A percentile compares a stretch with the other conserved stretches of the same genome.
Conservation (phyloP, 106 monocot species). For the Phalaenopsis aphrodite region DNA sequence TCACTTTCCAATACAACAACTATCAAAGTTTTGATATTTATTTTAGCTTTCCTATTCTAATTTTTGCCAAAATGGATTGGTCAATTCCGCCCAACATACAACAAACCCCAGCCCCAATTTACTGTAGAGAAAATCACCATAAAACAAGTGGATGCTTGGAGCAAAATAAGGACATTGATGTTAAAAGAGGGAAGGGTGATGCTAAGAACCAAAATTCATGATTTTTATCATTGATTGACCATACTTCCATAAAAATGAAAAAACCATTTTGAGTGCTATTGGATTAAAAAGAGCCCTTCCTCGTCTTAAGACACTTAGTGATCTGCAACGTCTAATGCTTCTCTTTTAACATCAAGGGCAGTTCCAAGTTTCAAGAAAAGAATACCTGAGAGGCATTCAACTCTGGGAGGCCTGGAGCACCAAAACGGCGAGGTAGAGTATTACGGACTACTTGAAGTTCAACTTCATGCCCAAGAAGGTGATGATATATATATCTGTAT, state of each 20-base stretch:
- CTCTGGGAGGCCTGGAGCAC: slow-evolving; percentile 98
- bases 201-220: not conserved
- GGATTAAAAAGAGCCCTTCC: not conserved
- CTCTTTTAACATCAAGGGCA: not conserved
- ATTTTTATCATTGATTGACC: not conserved
- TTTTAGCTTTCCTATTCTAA: too few species aligned
- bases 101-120: not conserved
- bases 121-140: not conserved
- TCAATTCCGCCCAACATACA: not conserved
- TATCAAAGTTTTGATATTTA: too few species aligned
- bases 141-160: not conserved
- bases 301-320: not conserved
- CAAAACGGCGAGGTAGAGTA: slow-evolving; percentile 93
- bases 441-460: slow-evolving; percentile 90
- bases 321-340: not conserved
- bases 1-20: too few species aligned
- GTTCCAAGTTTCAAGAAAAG: not conserved
- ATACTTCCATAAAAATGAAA: not conserved
- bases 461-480: slow-evolving; percentile 97
- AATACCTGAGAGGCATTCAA: slow-evolving; percentile 95
- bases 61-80: too few species aligned
- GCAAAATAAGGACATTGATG: not conserved
- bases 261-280: not conserved
- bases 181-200: not conserved
- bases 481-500: slow-evolving; percentile 91